Conservation (phyloP, 1,284 basidiomycete species). For the Sporisorium sorghi region DNA sequence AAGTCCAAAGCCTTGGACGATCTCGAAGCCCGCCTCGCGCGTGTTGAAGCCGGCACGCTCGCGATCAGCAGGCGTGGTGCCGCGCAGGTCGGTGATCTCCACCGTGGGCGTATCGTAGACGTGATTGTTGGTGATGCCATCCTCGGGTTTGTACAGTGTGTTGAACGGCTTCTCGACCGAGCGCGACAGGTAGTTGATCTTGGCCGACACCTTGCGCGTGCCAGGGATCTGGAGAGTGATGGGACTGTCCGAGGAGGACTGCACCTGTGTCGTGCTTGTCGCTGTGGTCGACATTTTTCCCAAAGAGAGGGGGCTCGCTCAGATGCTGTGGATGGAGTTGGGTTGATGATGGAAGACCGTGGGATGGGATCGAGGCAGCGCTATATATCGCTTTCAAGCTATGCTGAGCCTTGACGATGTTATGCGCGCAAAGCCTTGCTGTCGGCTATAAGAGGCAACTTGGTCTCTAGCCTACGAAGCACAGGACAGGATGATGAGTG, state of each 20-base stretch:
- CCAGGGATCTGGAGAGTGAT: slow-evolving; percentile 31
- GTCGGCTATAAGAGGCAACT: background rate
- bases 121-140: slow-evolving; percentile 45
- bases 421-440: background rate
- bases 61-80: slow-evolving; percentile 31
- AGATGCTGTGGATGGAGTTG: background rate
- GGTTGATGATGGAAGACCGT: background rate
- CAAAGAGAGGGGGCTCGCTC: background rate
- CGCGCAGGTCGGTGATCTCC: slow-evolving; percentile 50
- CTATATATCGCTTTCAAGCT: too few relatives aligned
- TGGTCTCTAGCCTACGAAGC: background rate
- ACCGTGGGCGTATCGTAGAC: slow-evolving; percentile 37
- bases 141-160: slow-evolving; percentile 29
- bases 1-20: slow-evolving; percentile 52
- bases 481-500: too few relatives aligned
- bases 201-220: slow-evolving; percentile 39
- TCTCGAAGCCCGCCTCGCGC: slow-evolving; percentile 54
- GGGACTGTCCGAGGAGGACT: slow-evolving; percentile 13
- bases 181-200: slow-evolving; percentile 57
- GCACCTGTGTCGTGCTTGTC: slow-evolving; percentile 16
- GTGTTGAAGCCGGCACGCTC: slow-evolving; percentile 39
- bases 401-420: background rate
- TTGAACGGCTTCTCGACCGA: slow-evolving; percentile 49
- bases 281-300: slow-evolving; percentile 29
- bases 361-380: too few relatives aligned